Evolutionary conservation across 228 moss, liverwort and hornwort species (phyloP).

Genomic region (Sphagnum fallax): DNA sequence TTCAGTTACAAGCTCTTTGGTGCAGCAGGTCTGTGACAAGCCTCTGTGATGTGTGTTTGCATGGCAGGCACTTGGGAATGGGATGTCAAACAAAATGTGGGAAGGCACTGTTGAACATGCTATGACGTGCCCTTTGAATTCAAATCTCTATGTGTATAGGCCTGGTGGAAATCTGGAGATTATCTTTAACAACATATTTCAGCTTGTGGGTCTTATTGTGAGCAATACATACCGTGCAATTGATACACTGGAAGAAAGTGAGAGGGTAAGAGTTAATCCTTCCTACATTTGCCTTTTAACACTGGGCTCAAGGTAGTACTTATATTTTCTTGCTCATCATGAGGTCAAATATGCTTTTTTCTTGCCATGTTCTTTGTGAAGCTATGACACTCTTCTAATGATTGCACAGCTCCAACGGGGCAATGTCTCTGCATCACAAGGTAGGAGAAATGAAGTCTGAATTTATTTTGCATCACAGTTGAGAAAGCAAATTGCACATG

Average conservation of each 20-base stretch:
- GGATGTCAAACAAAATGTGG: constrained; percentile 99
- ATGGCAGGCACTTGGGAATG: constrained; percentile 64
- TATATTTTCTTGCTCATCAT: too few relatives aligned
- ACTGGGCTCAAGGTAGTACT: neutral
- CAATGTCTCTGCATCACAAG: too few relatives aligned
- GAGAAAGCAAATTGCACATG: too few relatives aligned
- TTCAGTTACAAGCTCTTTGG: too few relatives aligned
- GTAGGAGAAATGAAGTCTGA: too few relatives aligned
- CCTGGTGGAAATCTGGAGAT: constrained; percentile 84
- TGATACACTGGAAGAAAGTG: constrained; percentile 77
- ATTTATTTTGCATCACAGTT: too few relatives aligned
- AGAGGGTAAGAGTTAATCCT: constrained; percentile 36
- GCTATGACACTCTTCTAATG: too few relatives aligned
- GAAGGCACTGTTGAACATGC: constrained; percentile 91
- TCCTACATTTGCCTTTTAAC: neutral
- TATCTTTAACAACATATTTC: constrained; percentile 87
- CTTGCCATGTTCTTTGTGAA: too few relatives aligned
- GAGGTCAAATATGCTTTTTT: too few relatives aligned
- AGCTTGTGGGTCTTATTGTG: constrained; percentile 84
- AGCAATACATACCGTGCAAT: constrained; percentile 80
- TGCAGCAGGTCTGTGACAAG: too few relatives aligned
- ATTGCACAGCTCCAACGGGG: too few relatives aligned
- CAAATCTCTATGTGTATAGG: constrained; percentile 73
- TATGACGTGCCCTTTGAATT: constrained; percentile 73
- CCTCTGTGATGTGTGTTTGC: too few relatives aligned